Conservation (phyloP, 164 flowering plant genomes). For the Platanus orientalis region DNA sequence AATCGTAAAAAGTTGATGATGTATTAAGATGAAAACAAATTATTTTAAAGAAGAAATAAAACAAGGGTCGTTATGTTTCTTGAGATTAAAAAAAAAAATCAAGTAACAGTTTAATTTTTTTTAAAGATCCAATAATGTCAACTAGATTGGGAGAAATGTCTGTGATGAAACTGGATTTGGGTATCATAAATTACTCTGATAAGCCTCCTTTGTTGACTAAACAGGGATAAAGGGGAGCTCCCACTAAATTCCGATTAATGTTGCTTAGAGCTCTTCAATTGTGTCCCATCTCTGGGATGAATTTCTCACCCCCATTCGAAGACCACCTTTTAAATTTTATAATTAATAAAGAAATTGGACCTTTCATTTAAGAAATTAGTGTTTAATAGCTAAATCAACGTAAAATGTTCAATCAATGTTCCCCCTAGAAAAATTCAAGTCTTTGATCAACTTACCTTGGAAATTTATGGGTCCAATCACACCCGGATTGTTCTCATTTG, state of each 20-base stretch:
- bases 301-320: slow-evolving; percentile 34
- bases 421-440: neutral
- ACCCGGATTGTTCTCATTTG: too few species aligned
- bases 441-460: slow-evolving; percentile 31
- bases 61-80: slow-evolving; percentile 23
- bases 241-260: slow-evolving; percentile 46
- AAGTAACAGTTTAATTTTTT: slow-evolving; percentile 1
- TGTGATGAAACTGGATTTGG: neutral
- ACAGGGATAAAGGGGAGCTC: slow-evolving; percentile 50
- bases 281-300: slow-evolving; percentile 31
- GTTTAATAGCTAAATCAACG: neutral
- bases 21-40: neutral
- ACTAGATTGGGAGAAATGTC: neutral
- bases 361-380: slow-evolving; percentile 1
- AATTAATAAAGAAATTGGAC: neutral
- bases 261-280: slow-evolving; percentile 65
- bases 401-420: neutral
- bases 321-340: slow-evolving; percentile 19
- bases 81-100: slow-evolving; percentile 10
- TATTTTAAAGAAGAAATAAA: neutral
- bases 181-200: slow-evolving; percentile 37
- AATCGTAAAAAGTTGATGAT: neutral
- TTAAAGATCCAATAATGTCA: neutral
- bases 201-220: too few species aligned
- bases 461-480: slow-evolving; percentile 29